phyloP scores from a whole-genome alignment of 2,329 filamentous ascomycete species.

The Scortechinia acanthostroma region DNA sequence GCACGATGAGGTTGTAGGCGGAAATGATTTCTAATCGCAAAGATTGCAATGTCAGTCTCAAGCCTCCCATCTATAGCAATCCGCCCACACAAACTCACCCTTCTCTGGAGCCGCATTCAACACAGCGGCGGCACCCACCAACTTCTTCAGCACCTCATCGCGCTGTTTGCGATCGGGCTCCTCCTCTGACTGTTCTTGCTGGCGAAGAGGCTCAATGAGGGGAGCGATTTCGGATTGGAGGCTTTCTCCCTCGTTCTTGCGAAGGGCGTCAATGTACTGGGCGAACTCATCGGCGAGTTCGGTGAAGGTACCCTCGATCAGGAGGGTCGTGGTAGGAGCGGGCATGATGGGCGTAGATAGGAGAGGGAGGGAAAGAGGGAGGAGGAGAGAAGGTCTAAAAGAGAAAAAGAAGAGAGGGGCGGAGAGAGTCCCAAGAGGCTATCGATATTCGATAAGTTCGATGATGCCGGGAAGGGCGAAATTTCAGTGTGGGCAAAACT shows the following conservation, averaged over 20 bases:
- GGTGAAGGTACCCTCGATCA: slow-evolving; percentile 86
- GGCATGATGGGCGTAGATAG: neutral
- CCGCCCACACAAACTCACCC: slow-evolving; percentile 25
- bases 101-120: slow-evolving; percentile 87
- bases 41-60: slow-evolving; percentile 19
- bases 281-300: slow-evolving; percentile 92
- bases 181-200: slow-evolving; percentile 71
- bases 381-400: neutral
- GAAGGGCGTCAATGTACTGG: slow-evolving; percentile 80
- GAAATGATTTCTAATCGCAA: slow-evolving; percentile 90
- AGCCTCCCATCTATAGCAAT: neutral
- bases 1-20: slow-evolving; percentile 92
- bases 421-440: neutral
- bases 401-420: neutral
- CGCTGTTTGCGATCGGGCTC: slow-evolving; percentile 38
- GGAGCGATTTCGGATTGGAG: slow-evolving; percentile 40
- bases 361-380: neutral
- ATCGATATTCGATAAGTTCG: too few species aligned
- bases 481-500: neutral
- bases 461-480: neutral
- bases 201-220: slow-evolving; percentile 59
- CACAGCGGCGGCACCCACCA: slow-evolving; percentile 71
- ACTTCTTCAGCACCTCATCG: slow-evolving; percentile 79
- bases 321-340: slow-evolving; percentile 24
- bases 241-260: slow-evolving; percentile 49